Conservation (phyloP, 345 rosid species). For the Linum trigynum region DNA sequence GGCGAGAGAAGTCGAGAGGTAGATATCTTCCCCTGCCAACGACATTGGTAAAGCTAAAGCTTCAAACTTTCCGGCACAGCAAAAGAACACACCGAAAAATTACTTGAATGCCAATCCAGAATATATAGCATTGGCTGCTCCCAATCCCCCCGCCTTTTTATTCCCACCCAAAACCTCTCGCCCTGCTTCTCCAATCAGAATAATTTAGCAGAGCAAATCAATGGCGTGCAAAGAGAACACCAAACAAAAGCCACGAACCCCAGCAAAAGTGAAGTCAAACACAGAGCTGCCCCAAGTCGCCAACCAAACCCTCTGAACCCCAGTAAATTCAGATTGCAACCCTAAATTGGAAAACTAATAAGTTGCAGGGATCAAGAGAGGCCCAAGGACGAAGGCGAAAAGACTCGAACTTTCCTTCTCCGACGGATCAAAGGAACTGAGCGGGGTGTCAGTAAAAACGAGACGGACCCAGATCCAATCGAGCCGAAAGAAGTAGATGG, state of each 20-base stretch:
- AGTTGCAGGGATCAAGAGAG: not conserved
- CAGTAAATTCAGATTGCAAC: not conserved
- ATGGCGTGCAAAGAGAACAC: not conserved
- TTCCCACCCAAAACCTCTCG: too few relatives aligned
- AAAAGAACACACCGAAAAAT: conserved; percentile 10
- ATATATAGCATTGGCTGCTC: conserved; percentile 19
- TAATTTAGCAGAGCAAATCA: not conserved
- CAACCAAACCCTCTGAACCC: not conserved
- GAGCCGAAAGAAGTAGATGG: not conserved
- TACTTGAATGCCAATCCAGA: conserved; percentile 4
- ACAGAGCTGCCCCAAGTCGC: not conserved
- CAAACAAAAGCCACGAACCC: not conserved
- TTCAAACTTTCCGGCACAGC: conserved; percentile 8
- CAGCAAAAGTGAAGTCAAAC: not conserved
- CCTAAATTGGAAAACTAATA: not conserved
- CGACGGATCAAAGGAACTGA: not conserved
- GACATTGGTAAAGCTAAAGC: conserved; percentile 39
- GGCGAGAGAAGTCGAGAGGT: conserved; percentile 82
- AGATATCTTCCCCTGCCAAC: conserved; percentile 76
- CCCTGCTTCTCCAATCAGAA: too few relatives aligned
- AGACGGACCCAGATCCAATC: conserved; percentile 5
- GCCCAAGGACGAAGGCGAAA: not conserved
- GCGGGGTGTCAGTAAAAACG: not conserved
- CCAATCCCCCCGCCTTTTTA: not conserved
- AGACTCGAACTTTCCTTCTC: not conserved